Evolutionary conservation across 176 grass and related monocot genomes (phyloP).

Genomic region (Musa troglodytarum): DNA sequence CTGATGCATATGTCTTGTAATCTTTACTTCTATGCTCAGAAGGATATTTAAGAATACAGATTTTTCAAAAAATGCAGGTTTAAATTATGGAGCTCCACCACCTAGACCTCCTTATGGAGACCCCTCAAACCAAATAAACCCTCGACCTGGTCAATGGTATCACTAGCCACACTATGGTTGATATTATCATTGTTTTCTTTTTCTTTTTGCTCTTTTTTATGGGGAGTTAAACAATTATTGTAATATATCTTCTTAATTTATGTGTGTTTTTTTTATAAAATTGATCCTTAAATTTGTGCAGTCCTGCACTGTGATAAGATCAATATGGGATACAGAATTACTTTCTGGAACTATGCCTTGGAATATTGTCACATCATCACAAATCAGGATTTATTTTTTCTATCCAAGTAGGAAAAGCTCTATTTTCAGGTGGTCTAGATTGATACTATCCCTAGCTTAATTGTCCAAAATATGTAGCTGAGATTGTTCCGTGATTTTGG

Average conservation of each 20-base stretch:
- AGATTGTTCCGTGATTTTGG: too few relatives aligned
- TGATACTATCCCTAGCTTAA: too few relatives aligned
- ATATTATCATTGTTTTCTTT: neutral
- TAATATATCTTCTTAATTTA: neutral
- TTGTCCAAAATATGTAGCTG: too few relatives aligned
- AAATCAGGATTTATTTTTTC: too few relatives aligned
- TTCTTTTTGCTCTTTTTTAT: neutral
- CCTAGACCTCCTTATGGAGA: slow-evolving; percentile 6
- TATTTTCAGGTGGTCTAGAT: too few relatives aligned
- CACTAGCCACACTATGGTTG: neutral
- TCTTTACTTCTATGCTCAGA: neutral
- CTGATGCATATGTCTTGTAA: too few relatives aligned
- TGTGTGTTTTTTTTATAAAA: too few relatives aligned
- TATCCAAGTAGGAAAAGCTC: too few relatives aligned
- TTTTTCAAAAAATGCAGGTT: neutral
- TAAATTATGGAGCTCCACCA: slow-evolving; percentile 11
- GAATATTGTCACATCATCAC: too few relatives aligned
- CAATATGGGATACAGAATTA: too few relatives aligned
- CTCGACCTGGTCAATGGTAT: slow-evolving; percentile 15
- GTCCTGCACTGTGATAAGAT: neutral
- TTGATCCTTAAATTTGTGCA: neutral
- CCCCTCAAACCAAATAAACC: slow-evolving; percentile 8
- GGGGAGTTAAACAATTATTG: neutral
- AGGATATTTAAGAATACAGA: neutral
- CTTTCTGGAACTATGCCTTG: too few relatives aligned